These are phyloP conservation scores for Aspergillus kassunensis DNA, from an alignment of 495 filamentous ascomycete species.

Conservation along the genomic window DNA sequence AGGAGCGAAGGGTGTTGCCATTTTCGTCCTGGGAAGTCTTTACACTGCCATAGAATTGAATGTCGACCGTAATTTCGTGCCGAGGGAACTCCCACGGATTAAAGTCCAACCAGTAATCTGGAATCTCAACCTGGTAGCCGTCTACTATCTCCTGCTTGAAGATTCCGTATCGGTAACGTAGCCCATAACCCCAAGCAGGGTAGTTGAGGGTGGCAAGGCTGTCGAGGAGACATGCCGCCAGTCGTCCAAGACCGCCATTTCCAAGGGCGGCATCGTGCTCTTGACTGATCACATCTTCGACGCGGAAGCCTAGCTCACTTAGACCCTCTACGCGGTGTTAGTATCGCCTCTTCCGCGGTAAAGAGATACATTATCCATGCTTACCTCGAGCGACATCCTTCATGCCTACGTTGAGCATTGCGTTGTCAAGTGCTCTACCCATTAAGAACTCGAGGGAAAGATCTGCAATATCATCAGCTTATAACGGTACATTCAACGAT, in stretches of 20 bases:
- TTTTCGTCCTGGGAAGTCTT: slow-evolving; percentile 66
- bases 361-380: neutral
- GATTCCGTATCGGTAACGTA: slow-evolving; percentile 95
- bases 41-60: slow-evolving; percentile 91
- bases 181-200: slow-evolving; percentile 93
- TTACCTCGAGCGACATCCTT: slow-evolving; percentile 79
- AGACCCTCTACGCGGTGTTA: slow-evolving; percentile 60
- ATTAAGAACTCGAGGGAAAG: slow-evolving; percentile 95
- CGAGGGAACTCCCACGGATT: slow-evolving; percentile 99
- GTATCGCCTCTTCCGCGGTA: neutral
- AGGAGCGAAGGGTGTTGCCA: slow-evolving; percentile 66
- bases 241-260: slow-evolving; percentile 90
- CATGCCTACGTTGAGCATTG: slow-evolving; percentile 90
- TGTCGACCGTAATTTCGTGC: slow-evolving; percentile 90
- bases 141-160: slow-evolving; percentile 99
- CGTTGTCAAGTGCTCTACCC: slow-evolving; percentile 94
- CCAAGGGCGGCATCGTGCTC: slow-evolving; percentile 96
- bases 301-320: slow-evolving; percentile 84
- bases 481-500: neutral
- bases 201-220: slow-evolving; percentile 92
- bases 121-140: slow-evolving; percentile 95
- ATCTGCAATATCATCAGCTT: slow-evolving; percentile 43
- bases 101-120: slow-evolving; percentile 98
- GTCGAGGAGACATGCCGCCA: slow-evolving; percentile 96
- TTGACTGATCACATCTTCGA: slow-evolving; percentile 92